phyloP scores from a whole-genome alignment of 2,329 filamentous ascomycete species.

The Alternaria metachromatica region DNA sequence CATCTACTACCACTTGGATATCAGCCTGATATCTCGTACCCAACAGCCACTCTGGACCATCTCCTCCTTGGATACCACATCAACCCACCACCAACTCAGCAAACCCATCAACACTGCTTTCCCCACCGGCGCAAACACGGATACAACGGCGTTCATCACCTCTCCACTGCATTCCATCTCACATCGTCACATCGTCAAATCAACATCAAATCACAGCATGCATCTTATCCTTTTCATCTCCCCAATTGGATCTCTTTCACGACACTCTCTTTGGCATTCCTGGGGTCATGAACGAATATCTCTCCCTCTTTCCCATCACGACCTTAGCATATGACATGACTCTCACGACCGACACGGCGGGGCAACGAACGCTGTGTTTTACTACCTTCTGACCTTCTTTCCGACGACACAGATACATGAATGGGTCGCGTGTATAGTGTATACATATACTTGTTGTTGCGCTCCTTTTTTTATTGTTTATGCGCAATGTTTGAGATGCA shows the following conservation, averaged over 20 bases:
- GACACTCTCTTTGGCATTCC: background rate
- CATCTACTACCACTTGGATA: background rate
- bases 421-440: background rate
- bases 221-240: background rate
- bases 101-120: background rate
- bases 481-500: background rate
- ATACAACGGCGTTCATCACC: background rate
- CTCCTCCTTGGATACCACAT: background rate
- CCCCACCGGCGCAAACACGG: background rate
- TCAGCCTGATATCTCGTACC: background rate
- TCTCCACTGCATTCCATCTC: background rate
- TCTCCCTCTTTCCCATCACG: conserved; percentile 1
- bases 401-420: background rate
- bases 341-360: conserved; percentile 2
- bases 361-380: background rate
- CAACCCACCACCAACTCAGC: background rate
- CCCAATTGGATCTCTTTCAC: background rate
- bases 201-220: background rate
- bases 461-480: background rate
- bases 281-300: background rate
- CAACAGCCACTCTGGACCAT: background rate
- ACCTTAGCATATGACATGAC: conserved; percentile 13
- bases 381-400: background rate
- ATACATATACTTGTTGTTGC: background rate
- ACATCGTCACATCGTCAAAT: background rate